phyloP scores from a whole-genome alignment of 768 basidiomycete genomes.

The Pleurotus sapidus region DNA sequence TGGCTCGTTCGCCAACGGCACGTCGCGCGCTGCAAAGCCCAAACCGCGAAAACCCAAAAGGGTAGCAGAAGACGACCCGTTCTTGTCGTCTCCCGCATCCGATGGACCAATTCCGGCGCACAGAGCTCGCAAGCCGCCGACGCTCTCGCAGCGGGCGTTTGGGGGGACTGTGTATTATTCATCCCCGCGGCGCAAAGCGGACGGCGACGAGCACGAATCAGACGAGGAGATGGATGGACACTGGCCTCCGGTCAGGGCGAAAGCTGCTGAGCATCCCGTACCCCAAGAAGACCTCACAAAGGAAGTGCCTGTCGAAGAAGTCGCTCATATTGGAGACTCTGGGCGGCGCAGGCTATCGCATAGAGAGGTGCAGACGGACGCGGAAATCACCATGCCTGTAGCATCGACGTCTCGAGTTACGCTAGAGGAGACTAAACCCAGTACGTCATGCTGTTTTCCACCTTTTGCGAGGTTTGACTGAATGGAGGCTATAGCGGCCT shows the following conservation, averaged over 20 bases:
- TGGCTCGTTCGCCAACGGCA: neutral
- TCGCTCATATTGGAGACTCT: neutral
- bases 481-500: neutral
- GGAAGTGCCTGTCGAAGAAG: neutral
- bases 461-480: neutral
- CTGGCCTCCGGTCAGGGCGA: neutral
- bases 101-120: neutral
- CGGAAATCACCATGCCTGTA: neutral
- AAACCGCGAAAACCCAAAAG: neutral
- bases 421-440: neutral
- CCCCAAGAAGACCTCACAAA: too few relatives aligned
- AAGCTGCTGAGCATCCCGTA: neutral
- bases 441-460: neutral
- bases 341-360: neutral
- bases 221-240: neutral
- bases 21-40: neutral
- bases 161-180: neutral
- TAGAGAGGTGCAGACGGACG: neutral
- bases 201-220: neutral
- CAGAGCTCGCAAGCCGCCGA: conserved; percentile 2
- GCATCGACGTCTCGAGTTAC: neutral
- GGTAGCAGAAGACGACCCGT: neutral
- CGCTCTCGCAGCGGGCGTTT: conserved; percentile 3
- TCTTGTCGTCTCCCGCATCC: neutral
- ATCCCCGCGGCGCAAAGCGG: neutral